These are phyloP conservation scores for Trametopsis cervina DNA, from an alignment of 768 basidiomycete genomes.

Conservation along the genomic window DNA sequence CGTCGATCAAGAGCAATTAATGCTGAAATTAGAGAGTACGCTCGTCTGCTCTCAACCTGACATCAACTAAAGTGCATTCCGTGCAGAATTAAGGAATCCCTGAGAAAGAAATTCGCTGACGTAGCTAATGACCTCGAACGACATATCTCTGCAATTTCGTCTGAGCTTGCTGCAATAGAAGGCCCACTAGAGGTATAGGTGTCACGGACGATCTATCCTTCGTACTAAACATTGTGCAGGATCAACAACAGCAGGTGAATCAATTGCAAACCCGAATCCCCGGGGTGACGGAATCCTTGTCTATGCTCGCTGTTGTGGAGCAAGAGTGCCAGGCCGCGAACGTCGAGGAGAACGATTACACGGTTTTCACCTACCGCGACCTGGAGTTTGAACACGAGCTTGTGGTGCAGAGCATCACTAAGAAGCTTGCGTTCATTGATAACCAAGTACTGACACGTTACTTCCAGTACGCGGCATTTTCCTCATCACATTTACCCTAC, in stretches of 20 bases:
- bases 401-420: conserved; percentile 70
- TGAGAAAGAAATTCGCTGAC: conserved; percentile 72
- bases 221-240: too few species aligned
- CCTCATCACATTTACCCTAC: neutral
- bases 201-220: neutral
- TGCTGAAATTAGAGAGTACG: conserved; percentile 82
- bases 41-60: conserved; percentile 5
- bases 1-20: conserved; percentile 77
- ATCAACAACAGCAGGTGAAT: conserved; percentile 65
- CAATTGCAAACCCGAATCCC: conserved; percentile 64
- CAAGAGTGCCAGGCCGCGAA: conserved; percentile 78
- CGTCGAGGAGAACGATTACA: conserved; percentile 96
- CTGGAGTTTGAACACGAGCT: conserved; percentile 85
- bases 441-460: conserved; percentile 94
- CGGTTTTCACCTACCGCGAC: conserved; percentile 83
- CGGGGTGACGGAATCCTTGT: conserved; percentile 49
- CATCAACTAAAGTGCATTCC: neutral
- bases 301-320: conserved; percentile 54
- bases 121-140: conserved; percentile 73
- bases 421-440: conserved; percentile 94
- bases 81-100: conserved; percentile 69
- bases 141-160: conserved; percentile 56
- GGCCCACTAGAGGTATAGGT: conserved; percentile 64
- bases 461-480: too few species aligned
- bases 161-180: conserved; percentile 65